Evolutionary conservation across 179 eudicot genomes (phyloP), one percentile per base, ranked within the genome.

Genomic region (Silene coronaria): DNA sequence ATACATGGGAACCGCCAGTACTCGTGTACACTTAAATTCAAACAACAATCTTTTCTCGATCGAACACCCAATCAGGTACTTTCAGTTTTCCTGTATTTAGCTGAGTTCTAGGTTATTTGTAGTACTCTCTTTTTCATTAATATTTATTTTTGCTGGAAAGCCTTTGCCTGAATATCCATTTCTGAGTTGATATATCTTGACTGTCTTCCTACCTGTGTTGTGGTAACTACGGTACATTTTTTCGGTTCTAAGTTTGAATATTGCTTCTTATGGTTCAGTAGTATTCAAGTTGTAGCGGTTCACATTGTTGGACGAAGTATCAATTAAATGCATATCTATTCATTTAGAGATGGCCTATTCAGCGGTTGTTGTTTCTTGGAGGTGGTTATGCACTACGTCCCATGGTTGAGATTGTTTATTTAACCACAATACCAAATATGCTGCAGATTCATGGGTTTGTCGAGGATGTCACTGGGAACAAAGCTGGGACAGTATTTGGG

Each of bases 11-110:
- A 90, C 80, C 88, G 88, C 72, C 82, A 90, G 62, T 83, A 88
- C 79, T 92, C 97, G 13, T 94, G 98, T 82, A 92, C 88, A 71
- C 92, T 94, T 75, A 90, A 89, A 84, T 94, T 91, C 84, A 94
- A 94, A 84, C 92, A 85, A 70, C 98, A 89, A 78, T 88, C 94
- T 55, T 83, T 94, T 72, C 93, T 94, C 46, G 97, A 92, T 38
- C 88, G 97, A 63, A 94, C 80, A 81, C 97, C 97, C 27, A 92
- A 84, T 82, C 97, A 94, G 97, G 98, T 94, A 17, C 57, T 32
- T 58, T 19, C 5, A 4, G 23, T 24, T 22, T 22, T 42, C 6
- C 23, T 42, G 27, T 19, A n/a, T 16, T 17, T 36, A 26, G 45
- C n/a, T 21, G 74, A 1, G 51, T 26, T 71, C 59, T 46, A 45